Evolutionary conservation across 345 rosid genomes (phyloP), one percentile per base, ranked within the genome.

Genomic region (Draba incana): DNA sequence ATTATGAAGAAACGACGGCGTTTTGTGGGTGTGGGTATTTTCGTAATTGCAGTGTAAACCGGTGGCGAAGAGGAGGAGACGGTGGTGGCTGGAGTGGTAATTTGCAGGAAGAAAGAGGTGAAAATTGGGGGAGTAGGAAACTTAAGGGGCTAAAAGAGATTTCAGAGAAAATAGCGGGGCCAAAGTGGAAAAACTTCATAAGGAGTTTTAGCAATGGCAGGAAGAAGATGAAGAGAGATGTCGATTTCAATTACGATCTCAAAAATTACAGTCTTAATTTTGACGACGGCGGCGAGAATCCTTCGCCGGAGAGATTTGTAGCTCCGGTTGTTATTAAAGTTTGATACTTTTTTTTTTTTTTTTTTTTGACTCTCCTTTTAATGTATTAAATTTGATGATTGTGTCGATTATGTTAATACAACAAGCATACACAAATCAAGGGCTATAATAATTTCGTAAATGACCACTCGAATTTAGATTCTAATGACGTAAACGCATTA

Each of bases 231-330:
- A 84, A 54, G 51, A 77, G 71, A 12, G 74, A 56, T 57, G 66
- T 62, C 56, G 81, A 71, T 48, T 87, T 72, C 63, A 81, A 75
- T 0, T 86, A 87, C 8, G 98, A 89, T 81, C 84, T 83, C 49
- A 72, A 35, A 52, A 85, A 85, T 73, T 86, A 92, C 57, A 84
- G 81, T 14, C 85, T 89, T n/a, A 89, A 92, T 59, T 89, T 92
- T 48, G 94, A 92, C 23, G 84, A 84, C 49, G 92, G 86, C 28
- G 63, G 75, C 0, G 63, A 47, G 24, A 68, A 64, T 59, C 67
- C 33, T 66, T 84, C 84, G 31, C 79, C 80, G 23, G 70, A 76
- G 44, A 77, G 88, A 62, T 80, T 54, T 77, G 79, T 79, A n/a
- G 68, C 77, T 48, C 72, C 84, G 42, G 8, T 56, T 58, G 59